Conservation (phyloP, 1,284 basidiomycete species). For the Stereum hirsutum region DNA sequence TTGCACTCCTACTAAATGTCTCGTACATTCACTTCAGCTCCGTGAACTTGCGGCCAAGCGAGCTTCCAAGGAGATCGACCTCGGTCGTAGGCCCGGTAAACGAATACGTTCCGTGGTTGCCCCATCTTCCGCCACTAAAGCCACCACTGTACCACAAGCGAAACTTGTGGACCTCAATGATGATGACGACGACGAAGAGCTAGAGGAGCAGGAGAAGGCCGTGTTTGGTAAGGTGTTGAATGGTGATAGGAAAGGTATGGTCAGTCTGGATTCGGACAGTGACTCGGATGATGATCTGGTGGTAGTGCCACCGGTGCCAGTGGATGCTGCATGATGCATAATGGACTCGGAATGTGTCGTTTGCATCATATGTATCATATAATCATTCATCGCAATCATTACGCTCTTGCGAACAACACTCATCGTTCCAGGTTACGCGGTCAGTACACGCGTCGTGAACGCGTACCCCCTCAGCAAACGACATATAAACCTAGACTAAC, state of each 20-base stretch:
- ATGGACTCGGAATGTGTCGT: too few relatives aligned
- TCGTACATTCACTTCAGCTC: constrained; percentile 2
- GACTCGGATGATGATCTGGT: background rate
- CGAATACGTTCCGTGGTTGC: constrained; percentile 10
- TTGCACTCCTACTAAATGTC: background rate
- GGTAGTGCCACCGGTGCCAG: too few relatives aligned
- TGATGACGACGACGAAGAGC: constrained; percentile 15
- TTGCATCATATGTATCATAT: too few relatives aligned
- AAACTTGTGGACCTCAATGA: background rate
- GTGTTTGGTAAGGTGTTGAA: constrained; percentile 13
- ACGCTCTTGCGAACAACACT: too few relatives aligned
- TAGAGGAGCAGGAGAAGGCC: constrained; percentile 12
- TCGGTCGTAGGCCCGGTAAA: constrained; percentile 9
- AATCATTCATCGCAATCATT: too few relatives aligned
- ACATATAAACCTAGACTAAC: too few relatives aligned
- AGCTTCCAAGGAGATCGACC: constrained; percentile 5
- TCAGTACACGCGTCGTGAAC: too few relatives aligned
- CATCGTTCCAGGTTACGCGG: too few relatives aligned
- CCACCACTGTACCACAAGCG: background rate
- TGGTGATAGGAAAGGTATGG: background rate
- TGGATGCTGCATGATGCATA: too few relatives aligned
- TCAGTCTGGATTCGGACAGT: background rate
- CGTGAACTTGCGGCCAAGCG: constrained; percentile 8
- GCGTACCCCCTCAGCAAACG: too few relatives aligned
- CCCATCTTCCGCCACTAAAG: constrained; percentile 3